Base-by-base conservation (phyloP, 129 eudicot species). In the Pittosporum tobira region DNA sequence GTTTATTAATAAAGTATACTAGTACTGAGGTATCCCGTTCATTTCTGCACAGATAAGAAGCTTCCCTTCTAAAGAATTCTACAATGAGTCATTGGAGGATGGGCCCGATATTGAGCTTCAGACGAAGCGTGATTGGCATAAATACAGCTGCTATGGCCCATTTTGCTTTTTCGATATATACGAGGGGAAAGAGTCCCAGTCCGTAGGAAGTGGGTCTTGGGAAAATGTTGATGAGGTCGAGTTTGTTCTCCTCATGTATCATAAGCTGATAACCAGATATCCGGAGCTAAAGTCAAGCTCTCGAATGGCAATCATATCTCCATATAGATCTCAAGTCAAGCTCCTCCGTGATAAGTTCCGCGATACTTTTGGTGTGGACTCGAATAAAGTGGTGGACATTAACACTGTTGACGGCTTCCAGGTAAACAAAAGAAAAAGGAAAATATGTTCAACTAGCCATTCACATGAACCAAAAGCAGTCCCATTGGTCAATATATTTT, bases 331-430 rank as follows among this genome's bases (percentile, higher is more conserved):
- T 37, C 94, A 93, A 75, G 91, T 93, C 63, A 81, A 84, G 69
- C 84, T 83, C 68, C 68, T 93, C 47, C 71, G 82, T 28, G 71
- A 64, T 26, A 80, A 53, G 49, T 86, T 83, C 55, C 77, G 66
- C 31, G 69, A 56, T n/a, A 76, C 60, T 30, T 91, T 91, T 71
- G 99, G 99, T 23, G 78, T 76, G 61, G 85, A 87, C 23, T 75
- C 96, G 0, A 83, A 87, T 62, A 84, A 87, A 68, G 72, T 87
- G 24, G 96, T 93, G 12, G 99, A 93, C 50, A 93, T 93, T 15
- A 93, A 93, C 72, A 93, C 99, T 10, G 94, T 93, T 31, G 96
- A 91, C 68, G 98, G 98, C 13, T 91, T 91, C 61, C 99, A 87
- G 97, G 97, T 83, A 69, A 40, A 23, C 12, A 15, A 7, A 19